Evolutionary conservation across 192 early-diverging fungal genomes (phyloP).

Genomic region (Dimargaris xerosporica): DNA sequence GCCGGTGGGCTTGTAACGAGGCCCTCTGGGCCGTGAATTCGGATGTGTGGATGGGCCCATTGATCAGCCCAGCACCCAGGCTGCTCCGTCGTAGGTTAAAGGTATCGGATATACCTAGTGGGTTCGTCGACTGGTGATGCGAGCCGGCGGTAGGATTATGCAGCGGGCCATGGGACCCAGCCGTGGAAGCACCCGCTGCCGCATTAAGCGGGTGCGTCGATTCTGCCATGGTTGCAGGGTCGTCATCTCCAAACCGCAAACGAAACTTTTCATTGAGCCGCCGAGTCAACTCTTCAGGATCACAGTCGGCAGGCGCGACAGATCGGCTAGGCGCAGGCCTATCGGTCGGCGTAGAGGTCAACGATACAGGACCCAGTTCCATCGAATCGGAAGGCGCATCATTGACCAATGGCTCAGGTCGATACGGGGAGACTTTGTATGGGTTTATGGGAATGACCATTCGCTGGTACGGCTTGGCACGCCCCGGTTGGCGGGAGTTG

Average conservation of each 20-base stretch:
- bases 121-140: neutral
- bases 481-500: neutral
- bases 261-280: neutral
- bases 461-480: neutral
- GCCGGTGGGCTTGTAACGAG: neutral
- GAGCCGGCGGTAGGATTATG: neutral
- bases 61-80: neutral
- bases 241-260: neutral
- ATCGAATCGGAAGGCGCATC: neutral
- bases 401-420: neutral
- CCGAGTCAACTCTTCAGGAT: neutral
- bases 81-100: neutral
- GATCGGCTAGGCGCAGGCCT: neutral
- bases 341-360: neutral
- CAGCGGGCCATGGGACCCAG: neutral
- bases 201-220: neutral
- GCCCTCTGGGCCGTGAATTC: neutral
- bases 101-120: neutral
- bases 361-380: neutral
- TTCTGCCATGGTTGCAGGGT: neutral
- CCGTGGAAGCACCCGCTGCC: neutral
- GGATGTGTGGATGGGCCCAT: neutral
- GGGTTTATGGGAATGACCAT: conserved; percentile 5
- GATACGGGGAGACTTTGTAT: conserved; percentile 3
- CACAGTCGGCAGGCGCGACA: neutral